phyloP scores from a whole-genome alignment of 2,329 filamentous ascomycete species.

The Microthyrium microscopicum region DNA sequence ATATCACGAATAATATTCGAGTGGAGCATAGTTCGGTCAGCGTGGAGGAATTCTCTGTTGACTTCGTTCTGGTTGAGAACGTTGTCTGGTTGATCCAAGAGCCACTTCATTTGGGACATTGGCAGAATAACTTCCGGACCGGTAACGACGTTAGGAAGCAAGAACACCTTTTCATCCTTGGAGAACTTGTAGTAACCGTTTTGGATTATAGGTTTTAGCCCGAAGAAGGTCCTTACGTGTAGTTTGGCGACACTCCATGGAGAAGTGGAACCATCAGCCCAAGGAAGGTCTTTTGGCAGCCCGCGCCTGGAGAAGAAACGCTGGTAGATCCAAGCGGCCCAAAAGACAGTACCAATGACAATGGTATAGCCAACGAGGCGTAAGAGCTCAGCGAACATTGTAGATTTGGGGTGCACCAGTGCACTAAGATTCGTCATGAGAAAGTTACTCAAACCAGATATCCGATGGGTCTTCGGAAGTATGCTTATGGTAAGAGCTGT shows the following conservation, averaged over 20 bases:
- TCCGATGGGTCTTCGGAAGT: too few species aligned
- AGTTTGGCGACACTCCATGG: conserved; percentile 1
- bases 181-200: conserved; percentile 6
- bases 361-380: too few species aligned
- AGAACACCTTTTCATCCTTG: conserved; percentile 4
- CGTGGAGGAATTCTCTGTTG: conserved; percentile 23
- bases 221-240: conserved; percentile 4
- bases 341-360: neutral
- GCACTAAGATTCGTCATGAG: too few species aligned
- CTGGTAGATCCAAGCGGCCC: conserved; percentile 6
- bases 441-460: too few species aligned
- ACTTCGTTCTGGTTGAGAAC: conserved; percentile 20
- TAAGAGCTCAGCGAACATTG: too few species aligned
- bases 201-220: conserved; percentile 5
- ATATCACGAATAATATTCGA: conserved; percentile 20
- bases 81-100: conserved; percentile 26
- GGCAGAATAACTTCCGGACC: conserved; percentile 20
- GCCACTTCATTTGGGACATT: conserved; percentile 20
- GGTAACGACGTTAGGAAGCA: conserved; percentile 6
- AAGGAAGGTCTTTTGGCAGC: conserved; percentile 6
- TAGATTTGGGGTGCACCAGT: too few species aligned
- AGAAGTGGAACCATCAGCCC: conserved; percentile 2
- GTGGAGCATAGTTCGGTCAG: conserved; percentile 22
- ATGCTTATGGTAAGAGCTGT: too few species aligned
- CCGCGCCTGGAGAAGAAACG: conserved; percentile 7